phyloP scores from a whole-genome alignment of 2,329 filamentous ascomycete genomes.

The Didymella glomerata region DNA sequence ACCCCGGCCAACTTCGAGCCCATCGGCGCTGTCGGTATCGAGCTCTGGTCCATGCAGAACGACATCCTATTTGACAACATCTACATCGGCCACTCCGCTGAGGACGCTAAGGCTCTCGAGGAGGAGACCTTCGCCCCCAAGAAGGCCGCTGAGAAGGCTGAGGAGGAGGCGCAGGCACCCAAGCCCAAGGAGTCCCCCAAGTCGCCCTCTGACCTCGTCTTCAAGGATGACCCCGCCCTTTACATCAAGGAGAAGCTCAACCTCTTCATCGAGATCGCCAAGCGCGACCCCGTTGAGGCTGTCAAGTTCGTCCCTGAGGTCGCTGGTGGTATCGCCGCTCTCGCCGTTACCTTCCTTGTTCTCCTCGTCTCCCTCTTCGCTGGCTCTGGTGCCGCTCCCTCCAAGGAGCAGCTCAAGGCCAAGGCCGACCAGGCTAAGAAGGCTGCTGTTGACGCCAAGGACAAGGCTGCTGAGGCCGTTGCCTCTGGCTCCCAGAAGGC shows the following conservation, averaged over 20 bases:
- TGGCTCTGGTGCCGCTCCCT: constrained; percentile 68
- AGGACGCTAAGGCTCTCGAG: constrained; percentile 88
- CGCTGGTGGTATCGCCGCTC: constrained; percentile 77
- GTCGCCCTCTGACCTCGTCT: constrained; percentile 79
- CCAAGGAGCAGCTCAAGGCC: constrained; percentile 73
- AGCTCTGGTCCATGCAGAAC: constrained; percentile 99
- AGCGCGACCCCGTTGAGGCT: constrained; percentile 83
- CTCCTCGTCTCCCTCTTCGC: constrained; percentile 74
- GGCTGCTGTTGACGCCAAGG: constrained; percentile 69
- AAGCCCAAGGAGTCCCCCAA: constrained; percentile 72
- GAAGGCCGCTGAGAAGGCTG: constrained; percentile 79
- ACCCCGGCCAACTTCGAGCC: constrained; percentile 95
- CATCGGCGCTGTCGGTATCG: constrained; percentile 97
- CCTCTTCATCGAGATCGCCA: constrained; percentile 85
- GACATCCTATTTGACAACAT: constrained; percentile 99
- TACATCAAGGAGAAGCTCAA: constrained; percentile 94
- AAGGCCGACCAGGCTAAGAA: constrained; percentile 80
- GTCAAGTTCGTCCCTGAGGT: constrained; percentile 92
- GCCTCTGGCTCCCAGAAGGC: constrained; percentile 74
- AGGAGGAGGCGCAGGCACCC: constrained; percentile 81
- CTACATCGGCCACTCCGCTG: constrained; percentile 97
- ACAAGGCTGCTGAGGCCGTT: constrained; percentile 72
- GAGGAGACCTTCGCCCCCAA: constrained; percentile 91
- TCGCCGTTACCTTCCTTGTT: constrained; percentile 74
- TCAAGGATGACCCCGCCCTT: constrained; percentile 86